Evolutionary conservation across 192 early-diverging fungal genomes (phyloP), one percentile per base, ranked within the genome.

Genomic region (Thamnidium elegans): DNA sequence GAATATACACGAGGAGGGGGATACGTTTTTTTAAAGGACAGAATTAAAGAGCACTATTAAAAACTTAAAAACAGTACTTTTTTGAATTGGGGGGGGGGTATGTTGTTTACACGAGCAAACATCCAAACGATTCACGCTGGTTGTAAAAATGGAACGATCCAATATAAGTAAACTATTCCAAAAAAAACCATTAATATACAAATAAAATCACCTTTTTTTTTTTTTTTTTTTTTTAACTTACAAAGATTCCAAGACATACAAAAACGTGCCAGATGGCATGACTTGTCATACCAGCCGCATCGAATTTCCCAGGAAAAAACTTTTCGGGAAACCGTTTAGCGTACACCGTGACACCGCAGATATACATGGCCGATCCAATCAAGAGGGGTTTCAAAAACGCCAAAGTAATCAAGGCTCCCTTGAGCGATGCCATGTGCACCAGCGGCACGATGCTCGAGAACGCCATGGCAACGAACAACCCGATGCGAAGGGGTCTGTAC

Each of bases 261-360:
- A 72, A 78, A 10, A 82, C 71, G 60, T 86, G 84, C 84, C 84
- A 86, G 48, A 81, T 53, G 39, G 80, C 78, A 65, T 86, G 84
- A 44, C 78, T 80, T 55, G 79, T 76, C 63, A 71, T 64, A 54
- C 84, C 84, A 58, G 72, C 69, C 30, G 62, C 62, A 62, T 86
- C 84, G 71, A 83, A 84, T 52, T 70, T 54, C 4, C 84, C 84
- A 5, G 84, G 84, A 34, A 75, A 84, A 44, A 74, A 75, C 55
- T 79, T 79, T 67, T 86, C 84, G 14, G 84, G 84, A 53, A 78
- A 84, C 13, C 82, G 74, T 54, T 81, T 78, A 34, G 82, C 84
- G 60, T 86, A 83, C 39, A 85, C 78, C 42, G 75, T 67, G n/a
- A 85, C 76, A 14, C 84, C 84, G 0, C 68, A 65, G 21, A 80